Base-by-base conservation (phyloP, 129 eudicot genomes). In the Tanacetum coccineum region DNA sequence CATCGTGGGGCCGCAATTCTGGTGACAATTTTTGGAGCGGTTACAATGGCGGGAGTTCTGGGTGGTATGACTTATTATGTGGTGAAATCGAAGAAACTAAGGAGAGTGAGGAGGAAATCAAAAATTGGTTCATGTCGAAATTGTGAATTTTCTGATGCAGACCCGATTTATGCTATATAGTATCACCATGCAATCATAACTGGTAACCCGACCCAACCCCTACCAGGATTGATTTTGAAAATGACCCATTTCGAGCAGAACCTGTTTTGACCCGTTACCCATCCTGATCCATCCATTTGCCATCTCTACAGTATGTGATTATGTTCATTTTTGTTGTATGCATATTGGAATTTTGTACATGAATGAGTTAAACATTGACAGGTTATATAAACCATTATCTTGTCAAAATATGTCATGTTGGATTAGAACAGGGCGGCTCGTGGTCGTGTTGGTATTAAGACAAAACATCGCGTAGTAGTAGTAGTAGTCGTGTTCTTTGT, bases 31-130 rank as follows among this genome's bases (percentile, higher is more conserved):
- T 66, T 78, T 4, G 96, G 91, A 44, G 76, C 74, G 25, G 87
- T 79, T 0, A 85, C 66, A 7, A 88, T 88, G 96, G 84, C 78
- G 0, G 93, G 92, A 11, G 89, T 88, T 49, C 74, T 88, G 1
- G 75, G 87, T 17, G 79, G 81, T 4, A 83, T 88, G 96, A 88
- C 89, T 19, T 88, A 78, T 68, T 88, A 83, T 53, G 96, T 85
- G 22, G 70, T 85, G 70, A 88, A 78, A 53, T 80, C 85, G 1
- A 88, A 81, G 79, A 85, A 85, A 66, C 64, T 62, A 13, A 56
- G 92, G 66, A 73, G 80, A 54, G 71, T 80, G 59, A 88, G 87
- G 67, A 81, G 85, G 92, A 88, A 46, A 55, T 72, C 79, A 0
- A 82, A 83, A 66, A 65, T 74, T 8, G 70, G 66, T 52, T 70